Conservation (phyloP, 805 yeast species). For the Wickerhamiella musiphila region DNA sequence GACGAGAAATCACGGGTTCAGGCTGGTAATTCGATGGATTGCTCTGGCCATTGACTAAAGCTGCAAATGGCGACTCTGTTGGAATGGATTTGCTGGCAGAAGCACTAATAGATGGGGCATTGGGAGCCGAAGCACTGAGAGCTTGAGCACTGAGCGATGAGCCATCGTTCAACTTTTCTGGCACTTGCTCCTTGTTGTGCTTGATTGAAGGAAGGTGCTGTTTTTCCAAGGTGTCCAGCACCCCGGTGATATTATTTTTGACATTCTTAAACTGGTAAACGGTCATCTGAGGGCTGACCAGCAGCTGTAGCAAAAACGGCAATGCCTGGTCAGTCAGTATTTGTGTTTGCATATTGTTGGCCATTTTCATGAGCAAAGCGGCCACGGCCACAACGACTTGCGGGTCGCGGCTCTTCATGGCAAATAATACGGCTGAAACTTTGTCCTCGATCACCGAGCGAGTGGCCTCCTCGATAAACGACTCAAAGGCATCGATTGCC, state of each 20-base stretch:
- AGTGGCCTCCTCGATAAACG: constrained; percentile 25
- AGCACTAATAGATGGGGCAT: too few relatives aligned
- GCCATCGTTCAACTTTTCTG: too few relatives aligned
- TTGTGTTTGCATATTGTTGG: constrained; percentile 29
- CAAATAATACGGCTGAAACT: constrained; percentile 58
- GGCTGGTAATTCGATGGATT: too few relatives aligned
- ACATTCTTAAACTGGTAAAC: constrained; percentile 27
- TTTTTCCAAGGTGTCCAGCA: constrained; percentile 29
- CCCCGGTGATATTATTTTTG: constrained; percentile 25
- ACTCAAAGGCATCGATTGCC: constrained; percentile 7
- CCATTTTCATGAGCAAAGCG: constrained; percentile 24
- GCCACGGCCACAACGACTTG: constrained; percentile 37
- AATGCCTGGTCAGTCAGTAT: constrained; percentile 34
- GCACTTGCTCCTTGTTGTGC: constrained; percentile 7
- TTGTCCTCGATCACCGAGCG: constrained; percentile 56
- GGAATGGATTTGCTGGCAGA: too few relatives aligned
- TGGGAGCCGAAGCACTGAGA: too few relatives aligned
- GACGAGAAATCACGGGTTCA: too few relatives aligned
- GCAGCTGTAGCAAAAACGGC: constrained; percentile 35
- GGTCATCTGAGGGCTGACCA: constrained; percentile 30
- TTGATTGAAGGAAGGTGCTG: constrained; percentile 19
- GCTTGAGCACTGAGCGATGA: too few relatives aligned
- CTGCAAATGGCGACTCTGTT: too few relatives aligned
- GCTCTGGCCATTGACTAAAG: too few relatives aligned
- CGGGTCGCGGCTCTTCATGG: constrained; percentile 62